Evolutionary conservation across 2,329 filamentous ascomycete genomes (phyloP).

Genomic region (Pezicula radicicola): DNA sequence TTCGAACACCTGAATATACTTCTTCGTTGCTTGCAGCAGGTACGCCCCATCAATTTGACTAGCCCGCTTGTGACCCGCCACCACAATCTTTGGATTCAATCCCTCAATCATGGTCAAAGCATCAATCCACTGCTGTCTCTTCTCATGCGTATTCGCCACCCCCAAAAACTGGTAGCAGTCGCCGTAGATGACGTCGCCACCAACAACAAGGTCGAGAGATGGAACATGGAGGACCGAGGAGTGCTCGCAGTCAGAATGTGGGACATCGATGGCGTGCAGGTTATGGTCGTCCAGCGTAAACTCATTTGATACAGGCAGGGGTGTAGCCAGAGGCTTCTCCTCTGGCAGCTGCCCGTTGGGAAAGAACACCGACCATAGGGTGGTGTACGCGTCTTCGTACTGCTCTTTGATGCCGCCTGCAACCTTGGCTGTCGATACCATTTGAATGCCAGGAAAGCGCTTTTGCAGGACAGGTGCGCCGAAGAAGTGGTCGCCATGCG

Average conservation of each 20-base stretch:
- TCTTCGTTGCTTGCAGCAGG: conserved; percentile 21
- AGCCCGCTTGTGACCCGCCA: conserved; percentile 28
- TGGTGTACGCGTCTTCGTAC: conserved; percentile 3
- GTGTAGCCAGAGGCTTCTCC: conserved; percentile 11
- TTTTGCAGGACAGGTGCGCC: conserved; percentile 26
- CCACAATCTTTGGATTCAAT: conserved; percentile 28
- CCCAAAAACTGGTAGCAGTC: conserved; percentile 32
- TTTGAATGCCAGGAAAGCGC: conserved; percentile 25
- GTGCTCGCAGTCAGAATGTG: conserved; percentile 19
- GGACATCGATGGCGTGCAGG: conserved; percentile 19
- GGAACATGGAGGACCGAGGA: conserved; percentile 34
- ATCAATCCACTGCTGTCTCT: conserved; percentile 30
- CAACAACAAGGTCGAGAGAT: conserved; percentile 30
- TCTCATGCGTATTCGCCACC: conserved; percentile 30
- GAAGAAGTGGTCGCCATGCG: conserved; percentile 40
- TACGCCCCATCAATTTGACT: conserved; percentile 25
- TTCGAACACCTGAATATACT: conserved; percentile 24
- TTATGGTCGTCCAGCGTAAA: conserved; percentile 20
- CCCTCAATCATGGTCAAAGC: conserved; percentile 29
- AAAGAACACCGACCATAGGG: conserved; percentile 20
- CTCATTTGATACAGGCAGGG: conserved; percentile 9
- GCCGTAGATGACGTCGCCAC: conserved; percentile 37
- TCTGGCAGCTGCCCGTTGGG: conserved; percentile 17
- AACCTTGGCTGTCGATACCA: conserved; percentile 21
- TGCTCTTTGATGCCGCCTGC: conserved; percentile 19